Conservation (phyloP, 2,329 filamentous ascomycete species). For the Microascus cirrosus region DNA sequence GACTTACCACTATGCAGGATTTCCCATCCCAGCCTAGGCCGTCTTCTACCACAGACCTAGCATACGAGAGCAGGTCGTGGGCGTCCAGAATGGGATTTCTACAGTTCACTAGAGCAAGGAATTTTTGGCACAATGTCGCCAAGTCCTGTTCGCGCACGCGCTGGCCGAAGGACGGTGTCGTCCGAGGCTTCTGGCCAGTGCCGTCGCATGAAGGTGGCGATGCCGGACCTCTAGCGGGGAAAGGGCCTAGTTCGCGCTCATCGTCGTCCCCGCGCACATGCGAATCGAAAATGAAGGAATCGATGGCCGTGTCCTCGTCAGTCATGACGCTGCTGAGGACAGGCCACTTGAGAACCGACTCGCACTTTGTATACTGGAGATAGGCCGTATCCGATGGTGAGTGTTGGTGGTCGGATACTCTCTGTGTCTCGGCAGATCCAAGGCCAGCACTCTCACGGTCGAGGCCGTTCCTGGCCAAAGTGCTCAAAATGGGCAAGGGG, state of each 20-base stretch:
- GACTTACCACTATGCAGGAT: conserved; percentile 12
- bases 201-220: not conserved
- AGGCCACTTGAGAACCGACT: conserved; percentile 8
- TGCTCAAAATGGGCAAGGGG: not conserved
- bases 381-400: not conserved
- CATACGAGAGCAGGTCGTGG: conserved; percentile 9
- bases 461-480: not conserved
- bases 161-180: not conserved
- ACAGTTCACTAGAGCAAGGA: conserved; percentile 11
- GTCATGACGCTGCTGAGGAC: conserved; percentile 5
- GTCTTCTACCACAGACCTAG: conserved; percentile 9
- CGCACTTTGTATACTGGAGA: conserved; percentile 6
- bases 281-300: conserved; percentile 7
- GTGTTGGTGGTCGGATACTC: not conserved
- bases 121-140: conserved; percentile 8
- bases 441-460: not conserved
- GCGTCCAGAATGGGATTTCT: conserved; percentile 13
- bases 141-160: conserved; percentile 6
- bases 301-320: conserved; percentile 4
- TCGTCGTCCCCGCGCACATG: conserved; percentile 2
- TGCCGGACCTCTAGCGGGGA: not conserved
- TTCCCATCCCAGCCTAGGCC: conserved; percentile 10
- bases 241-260: not conserved
- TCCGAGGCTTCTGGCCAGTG: not conserved
- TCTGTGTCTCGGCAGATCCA: not conserved